These are phyloP conservation scores for Diospyros lotus DNA, from an alignment of 148 eudicot species.

Conservation along the genomic window DNA sequence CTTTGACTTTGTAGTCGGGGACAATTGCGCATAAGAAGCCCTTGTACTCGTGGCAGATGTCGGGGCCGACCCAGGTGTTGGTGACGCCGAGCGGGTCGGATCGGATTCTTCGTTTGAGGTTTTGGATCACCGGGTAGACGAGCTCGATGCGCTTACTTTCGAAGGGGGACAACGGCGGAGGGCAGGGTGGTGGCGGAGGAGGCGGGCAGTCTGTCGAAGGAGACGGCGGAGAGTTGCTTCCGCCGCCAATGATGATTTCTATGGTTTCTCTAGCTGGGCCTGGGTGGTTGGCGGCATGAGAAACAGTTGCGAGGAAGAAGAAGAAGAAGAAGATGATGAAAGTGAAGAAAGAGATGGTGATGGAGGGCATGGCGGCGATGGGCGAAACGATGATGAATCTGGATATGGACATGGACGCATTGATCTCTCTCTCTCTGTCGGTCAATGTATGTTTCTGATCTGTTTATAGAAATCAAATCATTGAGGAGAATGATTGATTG, in stretches of 20 bases:
- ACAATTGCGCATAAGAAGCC: constrained; percentile 16
- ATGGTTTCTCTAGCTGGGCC: background rate
- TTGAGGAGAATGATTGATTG: too few species aligned
- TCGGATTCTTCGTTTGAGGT: constrained; percentile 5
- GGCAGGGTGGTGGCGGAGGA: too few species aligned
- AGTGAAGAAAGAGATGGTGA: background rate
- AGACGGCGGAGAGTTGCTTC: constrained; percentile 2
- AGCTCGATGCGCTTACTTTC: constrained; percentile 8
- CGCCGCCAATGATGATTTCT: background rate
- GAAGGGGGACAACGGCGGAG: background rate
- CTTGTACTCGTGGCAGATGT: constrained; percentile 15
- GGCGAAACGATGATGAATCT: too few species aligned
- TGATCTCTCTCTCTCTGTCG: too few species aligned
- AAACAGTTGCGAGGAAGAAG: background rate
- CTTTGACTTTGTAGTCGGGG: background rate
- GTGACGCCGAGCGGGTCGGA: constrained; percentile 15
- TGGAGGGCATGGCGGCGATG: too few species aligned
- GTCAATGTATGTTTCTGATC: too few species aligned
- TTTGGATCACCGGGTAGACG: constrained; percentile 16
- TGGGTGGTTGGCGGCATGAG: background rate
- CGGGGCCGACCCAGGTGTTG: constrained; percentile 18
- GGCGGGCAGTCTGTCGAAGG: background rate
- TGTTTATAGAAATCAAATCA: too few species aligned
- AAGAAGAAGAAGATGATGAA: background rate
- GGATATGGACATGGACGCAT: too few species aligned